Conservation (phyloP, 2,329 filamentous ascomycete genomes). For the Zasmidium angulare region DNA sequence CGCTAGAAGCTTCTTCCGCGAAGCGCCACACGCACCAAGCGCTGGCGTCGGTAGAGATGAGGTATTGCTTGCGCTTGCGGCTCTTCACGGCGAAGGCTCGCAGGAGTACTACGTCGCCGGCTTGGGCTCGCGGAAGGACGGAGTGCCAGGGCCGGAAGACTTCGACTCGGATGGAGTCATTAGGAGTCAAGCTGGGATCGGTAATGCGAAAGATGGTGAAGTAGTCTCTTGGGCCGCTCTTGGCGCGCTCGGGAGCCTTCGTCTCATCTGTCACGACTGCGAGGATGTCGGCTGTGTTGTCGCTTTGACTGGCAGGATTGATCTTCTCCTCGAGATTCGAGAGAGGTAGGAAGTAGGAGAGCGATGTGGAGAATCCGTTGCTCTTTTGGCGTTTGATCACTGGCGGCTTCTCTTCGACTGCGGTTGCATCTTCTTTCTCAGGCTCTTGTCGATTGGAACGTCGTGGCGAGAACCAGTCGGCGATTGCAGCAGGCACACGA, state of each 20-base stretch:
- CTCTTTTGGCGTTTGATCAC: background rate
- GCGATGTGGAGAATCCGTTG: slow-evolving; percentile 39
- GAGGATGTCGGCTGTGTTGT: slow-evolving; percentile 43
- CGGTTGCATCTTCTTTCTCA: slow-evolving; percentile 8
- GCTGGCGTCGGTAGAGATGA: slow-evolving; percentile 45
- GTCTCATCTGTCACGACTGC: slow-evolving; percentile 42
- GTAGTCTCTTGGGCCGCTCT: slow-evolving; percentile 45
- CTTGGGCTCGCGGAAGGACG: slow-evolving; percentile 41
- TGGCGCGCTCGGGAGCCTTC: slow-evolving; percentile 38
- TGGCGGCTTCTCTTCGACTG: background rate
- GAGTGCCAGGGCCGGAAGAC: slow-evolving; percentile 45
- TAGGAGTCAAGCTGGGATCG: slow-evolving; percentile 33
- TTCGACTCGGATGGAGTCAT: slow-evolving; percentile 34
- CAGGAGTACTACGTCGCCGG: slow-evolving; percentile 47
- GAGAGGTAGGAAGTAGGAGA: slow-evolving; percentile 49
- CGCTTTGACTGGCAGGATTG: slow-evolving; percentile 38
- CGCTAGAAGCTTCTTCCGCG: slow-evolving; percentile 19
- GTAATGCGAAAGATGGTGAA: slow-evolving; percentile 43
- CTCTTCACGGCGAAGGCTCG: slow-evolving; percentile 45
- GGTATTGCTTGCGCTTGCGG: slow-evolving; percentile 35
- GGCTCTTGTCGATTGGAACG: slow-evolving; percentile 18
- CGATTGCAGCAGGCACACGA: slow-evolving; percentile 36
- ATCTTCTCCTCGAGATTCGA: slow-evolving; percentile 39
- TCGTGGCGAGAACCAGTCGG: slow-evolving; percentile 37
- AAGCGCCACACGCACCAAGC: slow-evolving; percentile 50